Conservation (phyloP, 441 rosid species). For the Raphanus hybrid region DNA sequence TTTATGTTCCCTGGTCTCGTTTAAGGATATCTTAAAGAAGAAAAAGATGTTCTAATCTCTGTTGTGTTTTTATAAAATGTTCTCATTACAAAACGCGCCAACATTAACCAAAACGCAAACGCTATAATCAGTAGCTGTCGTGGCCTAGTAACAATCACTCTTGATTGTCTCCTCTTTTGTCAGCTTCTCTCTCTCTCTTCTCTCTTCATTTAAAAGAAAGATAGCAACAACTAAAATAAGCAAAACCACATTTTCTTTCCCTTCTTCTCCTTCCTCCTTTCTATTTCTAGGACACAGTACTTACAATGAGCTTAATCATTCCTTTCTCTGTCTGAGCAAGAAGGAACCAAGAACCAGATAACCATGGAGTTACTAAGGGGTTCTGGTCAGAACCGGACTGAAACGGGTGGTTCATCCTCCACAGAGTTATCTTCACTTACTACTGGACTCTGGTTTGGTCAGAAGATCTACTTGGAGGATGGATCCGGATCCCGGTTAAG, state of each 20-base stretch:
- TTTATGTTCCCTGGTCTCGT: slow-evolving; percentile 38
- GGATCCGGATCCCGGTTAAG: slow-evolving; percentile 39
- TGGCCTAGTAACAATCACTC: slow-evolving; percentile 21
- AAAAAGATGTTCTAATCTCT: background rate
- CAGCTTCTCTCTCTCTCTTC: slow-evolving; percentile 29
- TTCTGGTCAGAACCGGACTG: slow-evolving; percentile 46
- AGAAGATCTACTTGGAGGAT: slow-evolving; percentile 78
- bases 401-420: slow-evolving; percentile 51
- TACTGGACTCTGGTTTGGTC: slow-evolving; percentile 70
- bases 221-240: slow-evolving; percentile 28
- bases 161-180: slow-evolving; percentile 38
- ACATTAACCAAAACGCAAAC: too few relatives aligned
- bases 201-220: slow-evolving; percentile 32
- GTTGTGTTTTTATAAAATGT: background rate
- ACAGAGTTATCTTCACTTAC: slow-evolving; percentile 48
- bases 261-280: slow-evolving; percentile 24
- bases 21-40: slow-evolving; percentile 36
- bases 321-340: slow-evolving; percentile 20
- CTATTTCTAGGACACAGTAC: slow-evolving; percentile 8
- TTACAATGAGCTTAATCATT: slow-evolving; percentile 16
- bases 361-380: slow-evolving; percentile 53
- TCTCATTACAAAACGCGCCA: background rate
- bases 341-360: slow-evolving; percentile 15
- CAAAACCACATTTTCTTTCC: slow-evolving; percentile 41
- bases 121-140: background rate